Conservation (phyloP, 495 filamentous ascomycete genomes). For the Friedmanniomyces simplex region DNA sequence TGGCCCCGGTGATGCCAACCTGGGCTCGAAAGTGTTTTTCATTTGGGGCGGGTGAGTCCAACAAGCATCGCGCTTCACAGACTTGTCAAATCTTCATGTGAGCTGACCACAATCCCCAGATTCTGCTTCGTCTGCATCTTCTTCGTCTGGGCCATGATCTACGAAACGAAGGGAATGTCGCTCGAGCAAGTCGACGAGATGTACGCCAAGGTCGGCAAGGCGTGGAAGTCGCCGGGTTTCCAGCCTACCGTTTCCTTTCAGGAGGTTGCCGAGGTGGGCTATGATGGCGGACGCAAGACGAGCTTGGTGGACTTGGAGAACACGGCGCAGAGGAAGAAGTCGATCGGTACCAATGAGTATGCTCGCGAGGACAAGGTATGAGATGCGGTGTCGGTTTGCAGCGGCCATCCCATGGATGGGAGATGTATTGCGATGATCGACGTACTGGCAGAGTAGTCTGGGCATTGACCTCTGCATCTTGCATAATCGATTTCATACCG, state of each 20-base stretch:
- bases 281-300: slow-evolving; percentile 10
- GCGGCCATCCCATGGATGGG: too few species aligned
- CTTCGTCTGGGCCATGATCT: slow-evolving; percentile 67
- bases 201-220: slow-evolving; percentile 51
- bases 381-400: too few species aligned
- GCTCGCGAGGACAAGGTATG: background rate
- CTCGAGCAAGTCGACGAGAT: slow-evolving; percentile 79
- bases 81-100: too few species aligned
- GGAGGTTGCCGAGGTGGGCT: slow-evolving; percentile 24
- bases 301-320: slow-evolving; percentile 17
- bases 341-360: background rate
- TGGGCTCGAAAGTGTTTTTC: slow-evolving; percentile 34
- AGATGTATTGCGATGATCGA: too few species aligned
- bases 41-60: slow-evolving; percentile 15
- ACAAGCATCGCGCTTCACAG: too few species aligned
- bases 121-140: slow-evolving; percentile 60
- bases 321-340: slow-evolving; percentile 12
- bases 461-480: too few species aligned
- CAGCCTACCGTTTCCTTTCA: slow-evolving; percentile 30
- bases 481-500: too few species aligned
- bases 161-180: slow-evolving; percentile 75
- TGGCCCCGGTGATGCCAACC: slow-evolving; percentile 29
- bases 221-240: slow-evolving; percentile 40
- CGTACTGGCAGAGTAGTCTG: too few species aligned
- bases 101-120: slow-evolving; percentile 32